A percentile compares a stretch with the other conserved stretches of the same genome.
Conservation (phyloP, 2,329 filamentous ascomycete genomes). For the Aspergillus pseudoviridinutans region DNA sequence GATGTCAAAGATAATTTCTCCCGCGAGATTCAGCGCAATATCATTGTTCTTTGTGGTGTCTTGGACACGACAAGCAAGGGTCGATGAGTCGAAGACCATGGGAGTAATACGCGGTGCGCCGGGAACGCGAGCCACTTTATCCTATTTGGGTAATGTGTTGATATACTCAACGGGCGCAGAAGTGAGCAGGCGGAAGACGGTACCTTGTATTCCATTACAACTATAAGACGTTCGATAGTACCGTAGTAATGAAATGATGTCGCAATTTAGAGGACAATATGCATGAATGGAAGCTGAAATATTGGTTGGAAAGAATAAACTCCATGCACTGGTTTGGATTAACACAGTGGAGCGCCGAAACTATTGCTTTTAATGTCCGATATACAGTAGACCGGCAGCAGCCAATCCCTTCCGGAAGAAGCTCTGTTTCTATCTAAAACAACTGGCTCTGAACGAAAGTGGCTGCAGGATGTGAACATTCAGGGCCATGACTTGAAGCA, state of each 20-base stretch:
- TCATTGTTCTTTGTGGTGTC: constrained; percentile 1
- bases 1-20: not conserved
- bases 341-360: not conserved
- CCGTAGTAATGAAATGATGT: not conserved
- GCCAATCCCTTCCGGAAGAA: not conserved
- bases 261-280: not conserved
- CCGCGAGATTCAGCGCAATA: not conserved
- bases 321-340: not conserved
- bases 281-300: not conserved
- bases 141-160: constrained; percentile 33
- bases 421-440: not conserved
- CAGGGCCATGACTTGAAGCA: not conserved
- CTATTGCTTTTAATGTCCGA: not conserved
- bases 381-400: not conserved
- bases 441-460: not conserved
- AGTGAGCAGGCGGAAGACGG: not conserved
- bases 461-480: not conserved
- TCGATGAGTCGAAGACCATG: constrained; percentile 5
- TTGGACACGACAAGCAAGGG: constrained; percentile 18
- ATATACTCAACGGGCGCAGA: constrained; percentile 6
- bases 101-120: constrained; percentile 13
- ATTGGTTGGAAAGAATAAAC: not conserved
- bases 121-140: constrained; percentile 36
- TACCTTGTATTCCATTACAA: not conserved
- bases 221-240: not conserved